phyloP scores from a whole-genome alignment of 768 basidiomycete species.

The Amanita muscaria region DNA sequence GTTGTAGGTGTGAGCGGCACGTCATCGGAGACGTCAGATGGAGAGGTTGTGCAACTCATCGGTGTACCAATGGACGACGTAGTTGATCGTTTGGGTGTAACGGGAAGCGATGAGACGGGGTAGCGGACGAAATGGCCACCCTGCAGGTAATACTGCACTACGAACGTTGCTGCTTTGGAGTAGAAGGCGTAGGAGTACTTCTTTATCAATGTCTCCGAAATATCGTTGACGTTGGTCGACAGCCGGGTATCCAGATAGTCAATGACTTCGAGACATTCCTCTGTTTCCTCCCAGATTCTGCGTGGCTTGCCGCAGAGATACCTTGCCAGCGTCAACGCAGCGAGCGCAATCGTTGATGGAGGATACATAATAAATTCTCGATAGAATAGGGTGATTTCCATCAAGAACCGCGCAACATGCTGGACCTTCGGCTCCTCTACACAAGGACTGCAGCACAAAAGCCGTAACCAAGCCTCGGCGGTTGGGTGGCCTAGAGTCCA shows the following conservation, averaged over 20 bases:
- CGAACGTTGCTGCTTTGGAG: conserved; percentile 89
- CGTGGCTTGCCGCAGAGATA: conserved; percentile 79
- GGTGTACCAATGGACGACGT: conserved; percentile 60
- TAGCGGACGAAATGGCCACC: conserved; percentile 67
- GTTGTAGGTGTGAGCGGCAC: conserved; percentile 79
- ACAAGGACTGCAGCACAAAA: conserved; percentile 65
- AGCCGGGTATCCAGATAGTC: conserved; percentile 81
- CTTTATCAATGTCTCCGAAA: conserved; percentile 94
- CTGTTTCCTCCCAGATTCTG: conserved; percentile 75
- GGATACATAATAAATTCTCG: conserved; percentile 86
- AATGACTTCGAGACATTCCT: conserved; percentile 76
- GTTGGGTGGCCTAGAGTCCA: conserved; percentile 98
- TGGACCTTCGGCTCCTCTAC: conserved; percentile 87
- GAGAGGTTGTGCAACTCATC: conserved; percentile 61
- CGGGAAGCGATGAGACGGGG: conserved; percentile 41
- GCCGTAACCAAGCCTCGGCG: conserved; percentile 93
- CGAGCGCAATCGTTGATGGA: conserved; percentile 85
- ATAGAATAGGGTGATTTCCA: conserved; percentile 99
- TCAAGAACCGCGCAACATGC: conserved; percentile 93
- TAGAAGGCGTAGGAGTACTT: conserved; percentile 98
- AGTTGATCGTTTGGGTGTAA: conserved; percentile 54
- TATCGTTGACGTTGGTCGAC: conserved; percentile 79
- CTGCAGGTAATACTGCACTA: conserved; percentile 89
- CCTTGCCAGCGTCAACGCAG: conserved; percentile 80
- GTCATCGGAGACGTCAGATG: conserved; percentile 73